A percentile compares a stretch with the other conserved stretches of the same genome.
Evolutionary conservation across 1,284 basidiomycete species (phyloP).

Genomic region (Termitomyces sp.): DNA sequence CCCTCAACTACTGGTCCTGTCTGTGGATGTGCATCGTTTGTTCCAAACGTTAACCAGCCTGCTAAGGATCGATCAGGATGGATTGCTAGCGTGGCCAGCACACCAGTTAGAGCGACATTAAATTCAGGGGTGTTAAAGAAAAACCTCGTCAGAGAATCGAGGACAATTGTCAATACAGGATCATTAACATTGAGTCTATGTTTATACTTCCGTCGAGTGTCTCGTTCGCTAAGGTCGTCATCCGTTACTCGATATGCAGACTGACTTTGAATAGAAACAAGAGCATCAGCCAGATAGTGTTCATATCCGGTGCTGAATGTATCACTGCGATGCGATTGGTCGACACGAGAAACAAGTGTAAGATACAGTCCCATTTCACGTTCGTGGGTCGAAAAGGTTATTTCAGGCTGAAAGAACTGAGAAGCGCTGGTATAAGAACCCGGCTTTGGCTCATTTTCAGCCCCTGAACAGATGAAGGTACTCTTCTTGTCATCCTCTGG

Average conservation of each 20-base stretch:
- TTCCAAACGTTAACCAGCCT: slow-evolving; percentile 80
- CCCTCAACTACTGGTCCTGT: slow-evolving; percentile 21
- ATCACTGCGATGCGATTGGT: slow-evolving; percentile 68
- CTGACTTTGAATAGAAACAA: slow-evolving; percentile 64
- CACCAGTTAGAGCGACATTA: slow-evolving; percentile 86
- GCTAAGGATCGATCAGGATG: slow-evolving; percentile 84
- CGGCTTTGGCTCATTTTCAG: slow-evolving; percentile 25
- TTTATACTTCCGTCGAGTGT: slow-evolving; percentile 42
- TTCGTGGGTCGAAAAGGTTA: slow-evolving; percentile 72
- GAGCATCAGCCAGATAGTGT: slow-evolving; percentile 79
- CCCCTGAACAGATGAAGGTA: slow-evolving; percentile 60
- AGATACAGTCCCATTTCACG: slow-evolving; percentile 81
- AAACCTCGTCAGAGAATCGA: slow-evolving; percentile 72
- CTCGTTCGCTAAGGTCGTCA: slow-evolving; percentile 31
- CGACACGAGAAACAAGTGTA: slow-evolving; percentile 72
- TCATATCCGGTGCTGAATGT: slow-evolving; percentile 84
- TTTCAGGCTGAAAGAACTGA: slow-evolving; percentile 56
- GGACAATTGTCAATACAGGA: slow-evolving; percentile 65
- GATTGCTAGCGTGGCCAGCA: slow-evolving; percentile 71
- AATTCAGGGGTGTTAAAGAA: slow-evolving; percentile 82
- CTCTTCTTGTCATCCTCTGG: slow-evolving; percentile 55
- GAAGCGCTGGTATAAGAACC: slow-evolving; percentile 20
- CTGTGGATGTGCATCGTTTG: slow-evolving; percentile 30
- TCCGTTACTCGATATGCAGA: slow-evolving; percentile 45
- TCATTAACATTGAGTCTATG: slow-evolving; percentile 80